These are phyloP conservation scores for Hypomontagnella submonticulosa DNA, from an alignment of 495 filamentous ascomycete genomes.

Conservation along the genomic window DNA sequence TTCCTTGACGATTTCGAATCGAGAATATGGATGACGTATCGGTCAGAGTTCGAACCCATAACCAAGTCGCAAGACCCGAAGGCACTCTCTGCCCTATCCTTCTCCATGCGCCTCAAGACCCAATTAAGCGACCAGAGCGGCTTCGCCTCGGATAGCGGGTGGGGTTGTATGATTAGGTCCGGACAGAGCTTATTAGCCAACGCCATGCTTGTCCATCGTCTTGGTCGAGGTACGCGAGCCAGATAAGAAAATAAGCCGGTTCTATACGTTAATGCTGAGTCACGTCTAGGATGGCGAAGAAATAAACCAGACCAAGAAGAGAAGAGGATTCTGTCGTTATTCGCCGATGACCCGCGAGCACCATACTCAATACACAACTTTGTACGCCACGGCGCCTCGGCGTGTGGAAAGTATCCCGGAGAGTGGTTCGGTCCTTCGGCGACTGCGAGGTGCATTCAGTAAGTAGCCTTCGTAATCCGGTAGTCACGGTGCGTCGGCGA, in stretches of 20 bases:
- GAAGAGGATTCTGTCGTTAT: conserved; percentile 77
- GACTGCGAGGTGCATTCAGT: conserved; percentile 96
- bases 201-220: conserved; percentile 71
- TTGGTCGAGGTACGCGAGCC: conserved; percentile 78
- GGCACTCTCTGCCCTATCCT: conserved; percentile 78
- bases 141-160: conserved; percentile 94
- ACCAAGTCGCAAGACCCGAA: conserved; percentile 77
- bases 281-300: conserved; percentile 78
- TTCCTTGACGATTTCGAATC: conserved; percentile 96
- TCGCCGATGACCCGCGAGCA: conserved; percentile 86
- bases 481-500: not conserved
- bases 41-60: conserved; percentile 86
- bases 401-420: conserved; percentile 93
- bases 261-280: conserved; percentile 39
- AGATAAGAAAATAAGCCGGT: not conserved
- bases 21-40: conserved; percentile 95
- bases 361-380: conserved; percentile 97
- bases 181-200: conserved; percentile 95
- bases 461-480: conserved; percentile 44
- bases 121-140: conserved; percentile 82
- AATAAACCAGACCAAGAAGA: conserved; percentile 70
- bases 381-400: conserved; percentile 84
- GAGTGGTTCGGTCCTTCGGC: conserved; percentile 99
- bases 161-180: conserved; percentile 99
- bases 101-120: conserved; percentile 83